Base-by-base conservation (phyloP, 108 stramenopile genomes). In the Nannochloropsis granulata region DNA sequence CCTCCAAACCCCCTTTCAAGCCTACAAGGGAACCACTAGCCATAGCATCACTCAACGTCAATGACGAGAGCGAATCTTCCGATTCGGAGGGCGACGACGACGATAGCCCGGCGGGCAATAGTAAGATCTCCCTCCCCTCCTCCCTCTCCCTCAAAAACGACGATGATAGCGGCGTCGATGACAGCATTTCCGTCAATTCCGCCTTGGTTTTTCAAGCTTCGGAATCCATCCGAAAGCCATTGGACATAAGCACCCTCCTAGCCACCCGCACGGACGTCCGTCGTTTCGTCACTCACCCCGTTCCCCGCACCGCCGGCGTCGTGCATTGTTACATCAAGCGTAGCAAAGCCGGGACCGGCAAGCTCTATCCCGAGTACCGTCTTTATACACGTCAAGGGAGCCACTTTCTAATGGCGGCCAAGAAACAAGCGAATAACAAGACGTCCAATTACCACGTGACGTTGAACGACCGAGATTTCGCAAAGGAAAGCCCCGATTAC, bases 401-500 rank as follows among this genome's bases (percentile, higher is more conserved):
- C 46, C 90, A 91, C 9, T 96, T 96, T 84, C 88, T 96, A 21
- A 92, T 96, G 94, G 91, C 92, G 24, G 90, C 93, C 43, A 95
- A 95, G 86, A 95, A 95, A 83, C 89, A 94, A 25, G 80, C 90
- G 13, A 94, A 93, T 78, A 94, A 94, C 82, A 92, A 91, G 82
- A 95, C 96, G 5, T 93, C 94, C 24, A 95, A 96, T 83, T 96
- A 95, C 86, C 87, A 94, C 43, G 92, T 96, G 23, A 92, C 93
- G 12, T 93, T 92, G 92, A 86, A 90, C 43, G 82, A 91, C 25
- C 92, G 92, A 24, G 95, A 96, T 82, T 91, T 92, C 82, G 90
- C 91, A 84, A 87, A 93, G 79, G 85, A 88, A 44, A 91, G 93
- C 81, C 43, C 85, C 78, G 91, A 93, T 86, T 95, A 91, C 81